Evolutionary conservation across 179 eudicot genomes (phyloP), one percentile per base, ranked within the genome.

Genomic region (Amaranthus tricolor): DNA sequence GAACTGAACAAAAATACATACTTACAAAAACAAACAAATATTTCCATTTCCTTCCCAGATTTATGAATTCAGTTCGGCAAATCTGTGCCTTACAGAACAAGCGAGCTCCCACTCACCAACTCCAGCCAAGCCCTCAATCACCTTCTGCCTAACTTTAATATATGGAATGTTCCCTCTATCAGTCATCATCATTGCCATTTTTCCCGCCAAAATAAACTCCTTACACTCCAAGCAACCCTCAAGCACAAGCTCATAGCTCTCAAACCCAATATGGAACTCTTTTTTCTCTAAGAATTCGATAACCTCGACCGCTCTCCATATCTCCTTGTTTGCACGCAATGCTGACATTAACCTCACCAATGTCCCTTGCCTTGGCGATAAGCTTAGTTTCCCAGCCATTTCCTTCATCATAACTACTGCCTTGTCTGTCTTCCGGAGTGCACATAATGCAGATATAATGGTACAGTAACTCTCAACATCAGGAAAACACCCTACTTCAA

Each of bases 31-130:
- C 6, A 43, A 54, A 54, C 71, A 56, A 31, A n/a, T 31, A 56
- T 15, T 51, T 56, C 6, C 48, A 15, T 47, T 52, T 44, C 24
- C 6, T 54, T 9, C 43, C 55, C 50, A 54, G 54, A 72, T 75
- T 89, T 93, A 91, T 43, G 97, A 93, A 62, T 83, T 88, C 74
- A 94, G 62, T 52, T 85, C 84, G 15, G 85, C 82, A 70, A 94
- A 88, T 79, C 85, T 88, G 72, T 81, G 88, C 68, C 96, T 87
- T 70, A 94, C 86, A 75, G 85, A 83, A 79, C 86, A 87, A 24
- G 98, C 96, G 70, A 91, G 81, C 67, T 84, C 79, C 81, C 81
- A 76, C 63, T 94, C 97, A 71, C 90, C 97, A 72, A 87, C 85
- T 63, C 79, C 74, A 79, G 84, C 85, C 79, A 94, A 74, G 58